phyloP scores from a whole-genome alignment of 805 yeast species.

The Monosporozyma aerobia region DNA sequence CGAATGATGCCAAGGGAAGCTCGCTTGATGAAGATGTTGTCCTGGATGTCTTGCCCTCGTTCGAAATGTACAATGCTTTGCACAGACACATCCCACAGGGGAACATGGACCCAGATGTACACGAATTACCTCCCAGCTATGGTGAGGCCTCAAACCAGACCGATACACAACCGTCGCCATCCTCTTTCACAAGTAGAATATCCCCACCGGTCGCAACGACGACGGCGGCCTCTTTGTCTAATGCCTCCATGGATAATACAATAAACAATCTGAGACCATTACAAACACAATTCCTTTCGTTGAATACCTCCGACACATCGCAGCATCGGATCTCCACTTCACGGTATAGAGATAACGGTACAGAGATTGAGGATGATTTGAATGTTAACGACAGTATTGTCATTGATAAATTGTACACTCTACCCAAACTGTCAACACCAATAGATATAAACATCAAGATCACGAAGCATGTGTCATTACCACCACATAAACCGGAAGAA shows the following conservation, averaged over 20 bases:
- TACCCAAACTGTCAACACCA: conserved; percentile 14
- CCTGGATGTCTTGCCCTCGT: conserved; percentile 20
- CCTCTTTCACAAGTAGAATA: neutral
- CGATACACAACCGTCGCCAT: neutral
- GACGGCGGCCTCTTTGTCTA: neutral
- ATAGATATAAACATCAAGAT: conserved; percentile 17
- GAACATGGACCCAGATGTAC: conserved; percentile 11
- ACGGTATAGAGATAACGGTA: neutral
- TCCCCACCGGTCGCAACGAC: neutral
- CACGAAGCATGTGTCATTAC: conserved; percentile 16
- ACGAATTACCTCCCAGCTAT: conserved; percentile 15
- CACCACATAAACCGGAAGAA: conserved; percentile 16
- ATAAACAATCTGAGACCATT: conserved; percentile 1
- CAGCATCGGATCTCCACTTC: neutral
- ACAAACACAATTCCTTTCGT: neutral
- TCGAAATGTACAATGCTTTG: conserved; percentile 21
- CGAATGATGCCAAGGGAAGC: conserved; percentile 11
- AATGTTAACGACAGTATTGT: conserved; percentile 9
- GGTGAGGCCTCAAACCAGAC: conserved; percentile 2
- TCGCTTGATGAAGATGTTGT: conserved; percentile 5
- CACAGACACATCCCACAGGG: conserved; percentile 21
- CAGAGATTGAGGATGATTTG: conserved; percentile 9
- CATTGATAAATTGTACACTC: conserved; percentile 19
- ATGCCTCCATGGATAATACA: neutral
- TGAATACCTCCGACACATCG: neutral